phyloP scores from a whole-genome alignment of 257 asterid species.

The Solanum bulbocastanum region DNA sequence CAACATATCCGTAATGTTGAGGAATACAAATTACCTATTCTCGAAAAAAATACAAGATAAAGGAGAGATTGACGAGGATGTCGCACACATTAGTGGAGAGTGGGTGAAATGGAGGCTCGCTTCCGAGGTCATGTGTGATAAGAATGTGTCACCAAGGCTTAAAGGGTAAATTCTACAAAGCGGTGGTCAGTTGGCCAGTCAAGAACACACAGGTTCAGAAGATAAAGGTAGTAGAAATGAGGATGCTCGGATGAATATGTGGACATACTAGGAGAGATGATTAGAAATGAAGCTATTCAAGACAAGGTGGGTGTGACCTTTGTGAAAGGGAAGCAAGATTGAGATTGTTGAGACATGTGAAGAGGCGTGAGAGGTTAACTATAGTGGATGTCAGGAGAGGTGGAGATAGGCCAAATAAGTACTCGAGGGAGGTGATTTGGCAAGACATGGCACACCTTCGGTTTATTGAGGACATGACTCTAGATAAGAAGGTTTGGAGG shows the following conservation, averaged over 20 bases:
- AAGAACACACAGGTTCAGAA: neutral
- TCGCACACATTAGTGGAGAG: neutral
- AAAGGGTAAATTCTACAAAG: neutral
- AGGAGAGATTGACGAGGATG: neutral
- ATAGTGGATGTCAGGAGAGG: neutral
- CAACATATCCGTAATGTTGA: neutral
- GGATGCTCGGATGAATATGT: neutral
- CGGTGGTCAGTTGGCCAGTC: neutral
- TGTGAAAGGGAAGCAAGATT: neutral
- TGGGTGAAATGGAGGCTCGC: neutral
- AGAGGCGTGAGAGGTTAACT: neutral
- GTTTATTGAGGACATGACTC: neutral
- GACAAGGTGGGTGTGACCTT: neutral
- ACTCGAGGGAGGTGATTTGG: neutral
- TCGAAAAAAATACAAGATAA: too few species aligned
- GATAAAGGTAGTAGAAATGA: neutral
- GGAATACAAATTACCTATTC: neutral
- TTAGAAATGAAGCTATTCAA: neutral
- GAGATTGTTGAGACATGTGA: neutral
- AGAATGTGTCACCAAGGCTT: neutral
- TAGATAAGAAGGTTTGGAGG: neutral
- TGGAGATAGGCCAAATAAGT: neutral
- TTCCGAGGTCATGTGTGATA: neutral
- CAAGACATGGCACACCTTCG: neutral
- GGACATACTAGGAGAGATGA: neutral